Evolutionary conservation across 2,329 filamentous ascomycete genomes (phyloP), one percentile per base, ranked within the genome.

Genomic region (Neonectria ditissima): DNA sequence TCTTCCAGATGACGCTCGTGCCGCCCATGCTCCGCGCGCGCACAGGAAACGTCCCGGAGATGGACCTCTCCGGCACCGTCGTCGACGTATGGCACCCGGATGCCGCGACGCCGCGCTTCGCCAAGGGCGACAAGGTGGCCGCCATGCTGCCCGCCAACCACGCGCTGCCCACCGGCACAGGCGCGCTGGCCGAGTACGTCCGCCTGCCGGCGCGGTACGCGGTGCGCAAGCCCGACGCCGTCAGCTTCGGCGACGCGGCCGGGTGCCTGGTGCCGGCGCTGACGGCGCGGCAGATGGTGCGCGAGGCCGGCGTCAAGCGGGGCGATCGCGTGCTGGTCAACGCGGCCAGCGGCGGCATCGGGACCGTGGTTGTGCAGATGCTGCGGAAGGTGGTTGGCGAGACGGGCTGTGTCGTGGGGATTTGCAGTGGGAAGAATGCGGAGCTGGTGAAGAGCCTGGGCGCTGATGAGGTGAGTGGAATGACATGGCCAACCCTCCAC

Each of bases 341-440:
- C 65, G 84, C 82, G 4, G 84, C 82, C 20, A 84, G 83, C 66
- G 84, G 84, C 1, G 84, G 83, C 13, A 81, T 86, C 6, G 84
- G 84, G 13, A 78, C 78, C 20, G 68, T 85, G 53, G 75, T 79
- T 1, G 73, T 84, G 50, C 84, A 86, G 73, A 79, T 84, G 75
- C 75, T 71, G 47, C 75, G 75, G 14, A 73, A 68, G n/a, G 65
- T 75, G 67, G 77, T 83, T 65, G 77, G 81, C 43, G 65, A 75
- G 55, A 72, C 76, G 0, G 84, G 82, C 3, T 71, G 75, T 52
- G 79, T 87, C 1, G 80, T 80, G 1, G 84, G 75, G 0, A 79
- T 86, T 11, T 87, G 84, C 70, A 85, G 83, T 2, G 79, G 74
- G 2, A 75, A 68, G 45, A 87, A 86, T 51, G 77, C 69, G 5